Evolutionary conservation across 139 green algal genomes (phyloP).

Genomic region (Picochlorum sp.): DNA sequence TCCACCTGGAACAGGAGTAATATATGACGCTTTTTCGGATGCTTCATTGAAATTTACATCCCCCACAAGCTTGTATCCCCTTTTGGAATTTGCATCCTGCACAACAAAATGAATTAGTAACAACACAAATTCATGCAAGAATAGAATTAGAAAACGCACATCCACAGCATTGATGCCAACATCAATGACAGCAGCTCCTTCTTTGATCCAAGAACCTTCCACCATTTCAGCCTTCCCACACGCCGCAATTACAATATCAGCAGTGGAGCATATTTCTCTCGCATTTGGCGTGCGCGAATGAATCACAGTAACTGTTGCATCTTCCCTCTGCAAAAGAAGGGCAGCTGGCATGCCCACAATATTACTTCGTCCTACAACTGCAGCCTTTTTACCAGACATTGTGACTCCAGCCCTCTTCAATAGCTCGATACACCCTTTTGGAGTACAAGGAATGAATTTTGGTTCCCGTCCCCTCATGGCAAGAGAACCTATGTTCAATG

Average conservation of each 20-base stretch:
- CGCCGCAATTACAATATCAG: constrained; percentile 94
- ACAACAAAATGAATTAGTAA: neutral
- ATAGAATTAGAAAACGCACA: neutral
- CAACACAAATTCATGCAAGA: neutral
- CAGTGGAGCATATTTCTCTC: constrained; percentile 50
- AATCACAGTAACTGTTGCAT: constrained; percentile 41
- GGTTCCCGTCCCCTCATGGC: constrained; percentile 71
- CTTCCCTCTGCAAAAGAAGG: constrained; percentile 55
- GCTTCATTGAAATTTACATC: constrained; percentile 64
- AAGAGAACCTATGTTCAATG: constrained; percentile 77
- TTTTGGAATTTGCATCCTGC: constrained; percentile 21
- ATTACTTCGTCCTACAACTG: constrained; percentile 86
- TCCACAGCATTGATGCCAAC: constrained; percentile 62
- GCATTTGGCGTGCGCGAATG: constrained; percentile 47
- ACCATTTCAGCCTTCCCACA: constrained; percentile 80
- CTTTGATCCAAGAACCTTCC: constrained; percentile 62
- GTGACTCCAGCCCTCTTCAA: constrained; percentile 51
- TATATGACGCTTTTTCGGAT: constrained; percentile 41
- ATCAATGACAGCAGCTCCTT: constrained; percentile 54
- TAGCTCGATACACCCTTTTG: constrained; percentile 84
- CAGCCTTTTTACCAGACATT: constrained; percentile 60
- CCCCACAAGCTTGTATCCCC: constrained; percentile 66
- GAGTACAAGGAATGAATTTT: constrained; percentile 78
- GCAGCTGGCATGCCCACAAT: constrained; percentile 85
- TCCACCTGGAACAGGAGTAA: constrained; percentile 77